Conservation (phyloP, 345 rosid genomes). For the Anastatica hierochuntica region DNA sequence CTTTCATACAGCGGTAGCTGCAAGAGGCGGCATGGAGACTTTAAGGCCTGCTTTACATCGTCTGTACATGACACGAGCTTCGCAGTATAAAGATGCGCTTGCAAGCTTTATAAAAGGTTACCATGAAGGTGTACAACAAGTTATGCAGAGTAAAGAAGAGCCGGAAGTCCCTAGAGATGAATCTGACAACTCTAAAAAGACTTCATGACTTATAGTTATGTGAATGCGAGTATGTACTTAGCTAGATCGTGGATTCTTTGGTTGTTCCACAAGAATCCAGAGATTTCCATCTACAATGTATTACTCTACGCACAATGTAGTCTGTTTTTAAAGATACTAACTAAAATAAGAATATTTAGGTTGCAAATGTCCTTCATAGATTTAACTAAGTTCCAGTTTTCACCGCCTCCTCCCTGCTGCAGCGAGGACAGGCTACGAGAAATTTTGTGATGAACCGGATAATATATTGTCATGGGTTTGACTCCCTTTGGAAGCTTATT, state of each 20-base stretch:
- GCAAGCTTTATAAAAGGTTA: constrained; percentile 61
- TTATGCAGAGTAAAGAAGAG: constrained; percentile 45
- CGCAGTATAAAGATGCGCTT: constrained; percentile 78
- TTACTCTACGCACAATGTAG: too few relatives aligned
- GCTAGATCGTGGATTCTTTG: constrained; percentile 8
- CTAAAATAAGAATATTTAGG: background rate
- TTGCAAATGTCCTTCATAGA: background rate
- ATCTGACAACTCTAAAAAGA: constrained; percentile 18
- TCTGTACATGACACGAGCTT: constrained; percentile 79
- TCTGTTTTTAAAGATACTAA: constrained; percentile 2
- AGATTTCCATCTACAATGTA: too few relatives aligned
- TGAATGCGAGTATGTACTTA: constrained; percentile 5
- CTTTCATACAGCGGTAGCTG: constrained; percentile 59
- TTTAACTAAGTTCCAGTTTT: constrained; percentile 2
- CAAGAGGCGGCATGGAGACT: constrained; percentile 90
- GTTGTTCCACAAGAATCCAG: constrained; percentile 10
- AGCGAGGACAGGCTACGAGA: background rate
- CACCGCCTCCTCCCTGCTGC: background rate
- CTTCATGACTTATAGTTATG: constrained; percentile 6
- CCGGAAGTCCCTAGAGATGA: constrained; percentile 16
- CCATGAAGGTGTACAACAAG: constrained; percentile 72
- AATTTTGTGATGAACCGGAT: background rate
- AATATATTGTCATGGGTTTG: background rate
- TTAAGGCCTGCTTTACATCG: constrained; percentile 81
- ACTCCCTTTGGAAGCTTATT: too few relatives aligned